A percentile compares a stretch with the other conserved stretches of the same genome.
Evolutionary conservation across 1,284 basidiomycete species (phyloP).

Genomic region (Anthracocystis setariae): DNA sequence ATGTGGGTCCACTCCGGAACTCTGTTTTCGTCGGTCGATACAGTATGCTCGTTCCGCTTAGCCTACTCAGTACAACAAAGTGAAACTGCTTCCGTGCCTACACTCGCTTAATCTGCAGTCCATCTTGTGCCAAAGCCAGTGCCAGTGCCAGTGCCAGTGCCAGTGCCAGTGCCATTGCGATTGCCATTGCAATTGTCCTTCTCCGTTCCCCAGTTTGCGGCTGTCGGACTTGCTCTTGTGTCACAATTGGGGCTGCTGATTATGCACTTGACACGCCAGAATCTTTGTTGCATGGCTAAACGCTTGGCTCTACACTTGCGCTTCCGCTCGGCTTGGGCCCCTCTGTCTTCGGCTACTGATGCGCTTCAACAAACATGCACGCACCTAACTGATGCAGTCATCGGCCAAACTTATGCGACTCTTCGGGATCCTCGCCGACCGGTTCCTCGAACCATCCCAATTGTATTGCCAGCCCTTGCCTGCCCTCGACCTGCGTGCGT

Average conservation of each 20-base stretch:
- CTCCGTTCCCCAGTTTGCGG: not conserved
- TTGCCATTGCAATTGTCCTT: not conserved
- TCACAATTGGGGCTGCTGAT: conserved; percentile 1
- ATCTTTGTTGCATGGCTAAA: conserved; percentile 1
- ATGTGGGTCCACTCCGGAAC: conserved; percentile 7
- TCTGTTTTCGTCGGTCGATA: conserved; percentile 6
- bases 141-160: too few relatives aligned
- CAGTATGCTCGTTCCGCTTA: conserved; percentile 6
- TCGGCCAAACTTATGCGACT: conserved; percentile 7
- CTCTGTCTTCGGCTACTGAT: conserved; percentile 8
- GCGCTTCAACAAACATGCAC: conserved; percentile 16
- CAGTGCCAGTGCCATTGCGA: too few relatives aligned
- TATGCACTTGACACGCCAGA: not conserved
- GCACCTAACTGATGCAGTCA: not conserved
- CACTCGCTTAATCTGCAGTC: too few relatives aligned
- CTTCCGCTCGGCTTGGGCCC: not conserved
- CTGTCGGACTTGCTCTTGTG: not conserved
- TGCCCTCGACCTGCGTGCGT: not conserved
- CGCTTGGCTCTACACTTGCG: too few relatives aligned
- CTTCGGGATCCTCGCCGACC: conserved; percentile 34
- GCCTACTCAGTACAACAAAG: conserved; percentile 1
- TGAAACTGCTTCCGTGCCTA: too few relatives aligned
- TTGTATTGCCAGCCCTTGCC: not conserved
- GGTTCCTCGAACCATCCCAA: not conserved
- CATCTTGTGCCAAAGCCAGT: too few relatives aligned